Evolutionary conservation across 345 rosid genomes (phyloP), one percentile per base, ranked within the genome.

Genomic region (Gossypium bickii): DNA sequence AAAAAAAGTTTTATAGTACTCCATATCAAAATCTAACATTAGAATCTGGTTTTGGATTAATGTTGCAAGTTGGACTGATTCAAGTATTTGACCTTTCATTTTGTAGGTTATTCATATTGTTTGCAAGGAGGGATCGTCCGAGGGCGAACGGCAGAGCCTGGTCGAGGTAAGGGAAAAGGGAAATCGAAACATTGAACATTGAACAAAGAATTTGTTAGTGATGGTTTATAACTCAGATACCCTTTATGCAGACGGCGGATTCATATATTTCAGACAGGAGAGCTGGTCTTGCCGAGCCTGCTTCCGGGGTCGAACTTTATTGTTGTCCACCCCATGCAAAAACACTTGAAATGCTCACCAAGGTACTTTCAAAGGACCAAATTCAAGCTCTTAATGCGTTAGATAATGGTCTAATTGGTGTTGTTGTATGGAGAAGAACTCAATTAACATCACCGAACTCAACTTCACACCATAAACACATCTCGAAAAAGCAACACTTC

Each of bases 281-380:
- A 76, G 97, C 88, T 67, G 99, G 99, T 70, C 84, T 89, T 77
- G 94, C 89, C 9, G 98, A 93, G 89, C 95, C 99, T 47, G 83
- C 80, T 48, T 71, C 86, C 3, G 97, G 97, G 25, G 84, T 86
- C 57, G 99, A 96, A 78, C 89, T 95, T 64, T 95, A 95, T 74
- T 79, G 88, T 59, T 96, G 98, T 76, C 98, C 99, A 3, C 87
- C 89, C 27, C 87, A 87, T 77, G 74, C 87, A 1, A 86, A 77
- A 81, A 82, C 84, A 10, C 72, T 83, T 3, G 97, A 90, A 68
- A 71, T 93, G 82, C 85, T 93, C 25, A 60, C 70, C 84, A 90
- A 87, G 82, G 80, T 88, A 88, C 86, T 93, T 13, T 83, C 97
- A 0, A 82, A 83, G 79, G 95, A 85, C 59, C 93, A 96, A 76